Evolutionary conservation across 495 filamentous ascomycete genomes (phyloP).

Genomic region (Talaromyces borbonicus): DNA sequence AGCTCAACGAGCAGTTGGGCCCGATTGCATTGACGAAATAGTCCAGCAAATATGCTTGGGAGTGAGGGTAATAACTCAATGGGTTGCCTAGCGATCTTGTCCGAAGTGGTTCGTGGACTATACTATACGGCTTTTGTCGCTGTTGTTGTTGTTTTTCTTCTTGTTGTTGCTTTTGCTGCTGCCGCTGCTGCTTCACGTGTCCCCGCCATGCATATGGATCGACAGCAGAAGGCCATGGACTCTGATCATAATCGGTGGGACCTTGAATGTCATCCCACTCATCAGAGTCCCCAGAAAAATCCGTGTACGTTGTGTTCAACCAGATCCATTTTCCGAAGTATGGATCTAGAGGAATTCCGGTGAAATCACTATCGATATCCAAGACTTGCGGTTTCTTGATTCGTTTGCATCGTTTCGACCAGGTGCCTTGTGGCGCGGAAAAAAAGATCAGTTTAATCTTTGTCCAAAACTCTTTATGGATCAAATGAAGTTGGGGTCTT

Average conservation of each 20-base stretch:
- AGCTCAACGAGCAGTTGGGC: constrained; percentile 11
- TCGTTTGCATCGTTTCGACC: constrained; percentile 6
- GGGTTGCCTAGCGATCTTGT: constrained; percentile 5
- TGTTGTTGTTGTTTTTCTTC: neutral
- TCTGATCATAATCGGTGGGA: too few relatives aligned
- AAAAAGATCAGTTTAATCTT: neutral
- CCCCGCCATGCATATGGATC: too few relatives aligned
- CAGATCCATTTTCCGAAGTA: constrained; percentile 13
- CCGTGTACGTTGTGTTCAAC: constrained; percentile 9
- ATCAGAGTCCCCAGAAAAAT: constrained; percentile 2
- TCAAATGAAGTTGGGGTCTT: too few relatives aligned
- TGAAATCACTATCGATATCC: constrained; percentile 4
- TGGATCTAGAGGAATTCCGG: constrained; percentile 7
- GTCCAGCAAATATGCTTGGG: constrained; percentile 12
- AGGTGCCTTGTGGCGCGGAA: constrained; percentile 3
- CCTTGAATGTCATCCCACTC: neutral
- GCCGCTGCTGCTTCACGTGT: too few relatives aligned
- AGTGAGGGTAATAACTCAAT: constrained; percentile 5
- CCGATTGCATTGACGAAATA: constrained; percentile 16
- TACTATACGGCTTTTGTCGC: neutral
- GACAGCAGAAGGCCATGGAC: too few relatives aligned
- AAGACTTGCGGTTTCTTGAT: constrained; percentile 5
- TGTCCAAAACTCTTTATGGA: neutral
- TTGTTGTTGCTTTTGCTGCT: too few relatives aligned
- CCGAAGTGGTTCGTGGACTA: neutral